Evolutionary conservation across 1,284 basidiomycete species (phyloP), one percentile per base, ranked within the genome.

Genomic region (Ceratobasidium sp.): DNA sequence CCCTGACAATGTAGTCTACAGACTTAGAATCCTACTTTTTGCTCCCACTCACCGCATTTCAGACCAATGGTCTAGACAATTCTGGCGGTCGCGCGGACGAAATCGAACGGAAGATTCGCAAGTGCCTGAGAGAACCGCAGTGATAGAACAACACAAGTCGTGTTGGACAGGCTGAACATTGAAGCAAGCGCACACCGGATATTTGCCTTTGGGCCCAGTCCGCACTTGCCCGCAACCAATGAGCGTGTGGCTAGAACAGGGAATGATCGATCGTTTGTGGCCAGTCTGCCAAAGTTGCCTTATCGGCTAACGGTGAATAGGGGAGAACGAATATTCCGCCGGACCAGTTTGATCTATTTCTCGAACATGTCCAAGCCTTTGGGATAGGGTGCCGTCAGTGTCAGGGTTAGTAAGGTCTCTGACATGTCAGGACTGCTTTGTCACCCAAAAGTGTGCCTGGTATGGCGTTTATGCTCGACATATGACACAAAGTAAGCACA

Each of bases 161-260:
- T 17, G 43, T 22, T 19, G 32, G 29, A 59, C 57, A 37, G 62
- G 62, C 62, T 46, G 62, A 65, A 65, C 62, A 6, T 65, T 65
- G 62, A 65, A 19, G 62, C 62, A 43, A 65, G 25, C 44, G 62
- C 17, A n/a, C 40, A 46, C 43, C 62, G 62, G 62, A 4, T 40
- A 65, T 29, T 65, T 65, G 43, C 13, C 19, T 13, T 65, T 25
- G 62, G 43, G 11, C 22, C 19, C 22, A 46, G 15, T 25, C 59
- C 59, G 37, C 37, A 17, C 29, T 13, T 19, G 37, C 32, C 59
- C 59, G 37, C 34, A 34, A 64, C 29, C 34, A 40, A 40, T 22
- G 32, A 37, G n/a, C 34, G 56, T 29, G 11, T 29, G 56, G 57
- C 57, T n/a, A 37, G 34, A n/a, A 61, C 13, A 13, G 15, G 40